Evolutionary conservation across 805 yeast species (phyloP), one percentile per base, ranked within the genome.

Genomic region (Candida pseudofarinosa): DNA sequence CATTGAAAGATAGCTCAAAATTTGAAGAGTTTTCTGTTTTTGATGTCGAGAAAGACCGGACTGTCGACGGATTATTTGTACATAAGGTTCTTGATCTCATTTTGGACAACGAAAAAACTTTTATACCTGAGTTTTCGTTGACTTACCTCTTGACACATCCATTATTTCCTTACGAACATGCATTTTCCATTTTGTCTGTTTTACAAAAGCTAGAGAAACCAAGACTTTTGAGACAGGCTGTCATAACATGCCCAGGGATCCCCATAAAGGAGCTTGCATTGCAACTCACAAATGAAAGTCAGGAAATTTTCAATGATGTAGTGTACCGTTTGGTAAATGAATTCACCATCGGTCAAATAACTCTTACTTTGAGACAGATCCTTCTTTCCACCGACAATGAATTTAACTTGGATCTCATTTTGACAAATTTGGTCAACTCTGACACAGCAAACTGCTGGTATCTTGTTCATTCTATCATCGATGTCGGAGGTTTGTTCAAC

Each of bases 121-220:
- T 73, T 43, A 52, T 75, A 30, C 79, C 93, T 40, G 81, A 82
- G 53, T 64, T 64, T 38, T 71, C 88, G 2, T 62, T 88, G 38
- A 76, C 84, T 1, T 90, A 87, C 56, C 70, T 90, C 28, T 70
- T 91, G 48, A 85, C 96, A 2, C 96, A 91, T 65, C 97, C 97
- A 14, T 65, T 88, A 15, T 89, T 84, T 63, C 97, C 97, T 7
- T 61, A 69, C 13, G 65, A 71, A 15, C 76, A 72, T 46, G 70
- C 87, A 7, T 62, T 65, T 3, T 81, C 80, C 1, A 59, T 90
- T 36, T 63, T 91, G 35, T 56, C 69, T 13, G 66, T 88, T 19
- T 71, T 73, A 37, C 48, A 56, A 17, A 46, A 51, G 3, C 39
- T 53, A 20, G 63, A 74, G 8, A 71, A 76, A 45, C 82, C 88